phyloP scores from a whole-genome alignment of 768 basidiomycete genomes.

The Naganishia onofrii region DNA sequence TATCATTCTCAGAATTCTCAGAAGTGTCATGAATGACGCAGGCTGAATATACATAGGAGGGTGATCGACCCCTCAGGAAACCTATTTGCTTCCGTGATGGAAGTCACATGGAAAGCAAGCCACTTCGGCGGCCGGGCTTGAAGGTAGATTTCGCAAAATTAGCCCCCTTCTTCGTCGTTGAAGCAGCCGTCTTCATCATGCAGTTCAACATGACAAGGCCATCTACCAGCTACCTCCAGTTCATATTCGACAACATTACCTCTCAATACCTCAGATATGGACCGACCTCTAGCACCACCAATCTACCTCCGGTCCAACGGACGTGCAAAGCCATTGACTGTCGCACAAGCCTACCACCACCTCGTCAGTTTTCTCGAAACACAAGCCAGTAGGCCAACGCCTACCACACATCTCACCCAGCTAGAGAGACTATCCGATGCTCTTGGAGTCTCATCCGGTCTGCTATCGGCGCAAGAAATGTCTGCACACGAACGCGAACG shows the following conservation, averaged over 20 bases:
- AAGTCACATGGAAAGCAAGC: neutral
- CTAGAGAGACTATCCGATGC: conserved; percentile 21
- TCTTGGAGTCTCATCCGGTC: conserved; percentile 24
- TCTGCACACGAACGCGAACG: conserved; percentile 35
- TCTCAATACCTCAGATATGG: conserved; percentile 3
- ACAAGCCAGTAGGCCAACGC: conserved; percentile 7
- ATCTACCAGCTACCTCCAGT: neutral
- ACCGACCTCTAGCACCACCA: conserved; percentile 27
- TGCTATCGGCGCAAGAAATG: conserved; percentile 14
- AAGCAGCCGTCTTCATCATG: neutral
- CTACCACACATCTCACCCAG: conserved; percentile 24
- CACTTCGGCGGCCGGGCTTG: conserved; percentile 7
- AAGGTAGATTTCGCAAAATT: conserved; percentile 5
- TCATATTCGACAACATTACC: neutral
- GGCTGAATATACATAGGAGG: neutral
- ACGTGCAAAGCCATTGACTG: conserved; percentile 1
- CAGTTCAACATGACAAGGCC: neutral
- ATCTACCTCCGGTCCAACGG: conserved; percentile 13
- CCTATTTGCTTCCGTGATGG: neutral
- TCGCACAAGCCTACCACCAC: conserved; percentile 22
- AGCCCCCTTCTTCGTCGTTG: neutral
- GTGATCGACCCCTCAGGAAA: neutral
- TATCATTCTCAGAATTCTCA: too few relatives aligned
- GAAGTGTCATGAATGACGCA: conserved; percentile 5
- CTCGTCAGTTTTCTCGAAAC: conserved; percentile 21